Evolutionary conservation across 768 basidiomycete species (phyloP).

Genomic region (Leccinum boreale): DNA sequence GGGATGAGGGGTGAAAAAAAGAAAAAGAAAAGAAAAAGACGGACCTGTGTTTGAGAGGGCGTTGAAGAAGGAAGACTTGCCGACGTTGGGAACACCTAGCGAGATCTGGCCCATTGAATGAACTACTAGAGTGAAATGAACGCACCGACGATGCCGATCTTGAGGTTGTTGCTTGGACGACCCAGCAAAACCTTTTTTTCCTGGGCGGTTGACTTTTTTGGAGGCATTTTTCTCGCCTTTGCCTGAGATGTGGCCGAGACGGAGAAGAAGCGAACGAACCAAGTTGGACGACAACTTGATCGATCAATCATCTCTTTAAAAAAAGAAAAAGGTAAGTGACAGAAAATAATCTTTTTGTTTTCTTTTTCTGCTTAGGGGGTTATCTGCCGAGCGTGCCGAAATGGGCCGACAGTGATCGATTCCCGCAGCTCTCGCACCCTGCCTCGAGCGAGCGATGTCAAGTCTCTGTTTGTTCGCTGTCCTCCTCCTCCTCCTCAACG

Average conservation of each 20-base stretch:
- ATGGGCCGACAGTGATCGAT: neutral
- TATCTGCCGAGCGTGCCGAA: constrained; percentile 25
- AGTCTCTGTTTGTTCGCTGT: constrained; percentile 9
- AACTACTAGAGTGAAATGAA: constrained; percentile 1
- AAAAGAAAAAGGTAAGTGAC: neutral
- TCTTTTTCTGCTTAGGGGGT: constrained; percentile 1
- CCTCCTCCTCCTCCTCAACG: constrained; percentile 15
- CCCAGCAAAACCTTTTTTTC: constrained; percentile 91
- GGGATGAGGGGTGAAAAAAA: neutral
- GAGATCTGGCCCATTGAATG: neutral
- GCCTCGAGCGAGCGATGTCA: constrained; percentile 17
- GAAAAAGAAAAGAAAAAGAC: constrained; percentile 15
- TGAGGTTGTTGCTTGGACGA: constrained; percentile 92
- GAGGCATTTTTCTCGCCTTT: constrained; percentile 76
- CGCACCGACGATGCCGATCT: constrained; percentile 98
- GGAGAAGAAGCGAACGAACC: constrained; percentile 29
- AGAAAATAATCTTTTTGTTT: neutral
- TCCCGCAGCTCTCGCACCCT: neutral
- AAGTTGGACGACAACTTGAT: constrained; percentile 18
- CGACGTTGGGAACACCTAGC: constrained; percentile 90
- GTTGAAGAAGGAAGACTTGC: constrained; percentile 99
- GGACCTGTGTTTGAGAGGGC: constrained; percentile 85
- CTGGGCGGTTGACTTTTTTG: constrained; percentile 72
- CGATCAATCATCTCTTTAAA: constrained; percentile 30
- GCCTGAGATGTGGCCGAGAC: constrained; percentile 34